Evolutionary conservation across 2,329 filamentous ascomycete genomes (phyloP).

Genomic region (Mycocentrospora acerina): DNA sequence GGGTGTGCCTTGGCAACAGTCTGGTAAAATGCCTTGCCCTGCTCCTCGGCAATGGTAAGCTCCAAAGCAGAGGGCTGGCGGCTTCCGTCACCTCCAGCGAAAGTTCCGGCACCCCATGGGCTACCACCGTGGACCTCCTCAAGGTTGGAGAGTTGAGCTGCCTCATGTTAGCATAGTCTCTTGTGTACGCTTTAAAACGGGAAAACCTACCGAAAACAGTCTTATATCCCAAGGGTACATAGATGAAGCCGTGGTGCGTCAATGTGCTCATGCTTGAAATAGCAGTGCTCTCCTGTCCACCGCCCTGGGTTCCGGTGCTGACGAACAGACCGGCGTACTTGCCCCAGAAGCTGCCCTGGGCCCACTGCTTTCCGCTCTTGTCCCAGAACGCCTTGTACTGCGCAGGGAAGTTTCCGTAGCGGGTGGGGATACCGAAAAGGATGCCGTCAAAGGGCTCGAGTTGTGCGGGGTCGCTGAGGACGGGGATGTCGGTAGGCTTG

Average conservation of each 20-base stretch:
- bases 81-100: slow-evolving; percentile 75
- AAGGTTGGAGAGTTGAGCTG: slow-evolving; percentile 65
- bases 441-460: slow-evolving; percentile 82
- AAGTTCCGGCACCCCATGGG: slow-evolving; percentile 93
- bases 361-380: slow-evolving; percentile 83
- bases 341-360: slow-evolving; percentile 72
- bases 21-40: slow-evolving; percentile 85
- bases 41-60: slow-evolving; percentile 74
- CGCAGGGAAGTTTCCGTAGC: slow-evolving; percentile 94
- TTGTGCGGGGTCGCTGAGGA: slow-evolving; percentile 60
- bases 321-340: slow-evolving; percentile 93
- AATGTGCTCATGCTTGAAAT: slow-evolving; percentile 82
- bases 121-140: slow-evolving; percentile 81
- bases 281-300: slow-evolving; percentile 89
- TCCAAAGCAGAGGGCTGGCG: slow-evolving; percentile 77
- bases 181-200: not conserved
- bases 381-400: slow-evolving; percentile 98
- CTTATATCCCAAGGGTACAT: slow-evolving; percentile 92
- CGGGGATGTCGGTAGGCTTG: slow-evolving; percentile 66
- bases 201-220: slow-evolving; percentile 61
- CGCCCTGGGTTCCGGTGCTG: slow-evolving; percentile 76
- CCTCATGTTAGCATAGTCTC: slow-evolving; percentile 1
- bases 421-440: slow-evolving; percentile 91
- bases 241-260: slow-evolving; percentile 91
- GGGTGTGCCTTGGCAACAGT: slow-evolving; percentile 69